Conservation (phyloP, 2,329 filamentous ascomycete genomes). For the Botryotinia globosa region DNA sequence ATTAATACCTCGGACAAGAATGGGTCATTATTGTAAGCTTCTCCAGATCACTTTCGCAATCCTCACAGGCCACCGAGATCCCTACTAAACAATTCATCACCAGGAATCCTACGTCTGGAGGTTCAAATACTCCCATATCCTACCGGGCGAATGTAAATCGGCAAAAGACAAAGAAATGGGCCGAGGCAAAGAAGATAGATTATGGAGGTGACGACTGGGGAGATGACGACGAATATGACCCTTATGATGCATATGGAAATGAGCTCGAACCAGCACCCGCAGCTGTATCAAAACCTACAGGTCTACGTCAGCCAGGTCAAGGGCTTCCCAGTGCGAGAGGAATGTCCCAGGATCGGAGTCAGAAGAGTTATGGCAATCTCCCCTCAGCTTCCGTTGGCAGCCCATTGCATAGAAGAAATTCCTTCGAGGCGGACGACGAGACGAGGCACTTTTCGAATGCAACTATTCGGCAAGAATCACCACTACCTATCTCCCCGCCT, state of each 20-base stretch:
- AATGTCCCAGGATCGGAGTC: slow-evolving; percentile 23
- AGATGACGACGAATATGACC: slow-evolving; percentile 61
- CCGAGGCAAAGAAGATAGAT: slow-evolving; percentile 78
- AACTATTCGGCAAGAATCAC: slow-evolving; percentile 26
- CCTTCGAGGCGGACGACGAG: slow-evolving; percentile 55
- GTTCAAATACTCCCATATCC: slow-evolving; percentile 32
- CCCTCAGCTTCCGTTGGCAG: slow-evolving; percentile 29
- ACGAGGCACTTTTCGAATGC: slow-evolving; percentile 47
- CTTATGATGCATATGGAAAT: slow-evolving; percentile 33
- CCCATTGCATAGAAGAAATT: slow-evolving; percentile 40
- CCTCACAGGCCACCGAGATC: background rate
- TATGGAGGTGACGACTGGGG: slow-evolving; percentile 97
- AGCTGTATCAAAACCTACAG: slow-evolving; percentile 41
- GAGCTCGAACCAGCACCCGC: slow-evolving; percentile 40
- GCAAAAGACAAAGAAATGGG: slow-evolving; percentile 91
- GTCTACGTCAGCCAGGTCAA: slow-evolving; percentile 45
- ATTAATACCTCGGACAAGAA: slow-evolving; percentile 25
- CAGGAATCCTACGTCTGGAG: slow-evolving; percentile 29
- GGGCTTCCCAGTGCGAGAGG: slow-evolving; percentile 27
- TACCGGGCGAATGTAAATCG: slow-evolving; percentile 88
- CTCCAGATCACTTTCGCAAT: background rate
- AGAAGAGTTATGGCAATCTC: slow-evolving; percentile 37
- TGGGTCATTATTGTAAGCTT: slow-evolving; percentile 18
- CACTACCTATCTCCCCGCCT: slow-evolving; percentile 21
- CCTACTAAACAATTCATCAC: slow-evolving; percentile 14